Base-by-base conservation (phyloP, 2,329 filamentous ascomycete species). In the Stachybotrys elegans region DNA sequence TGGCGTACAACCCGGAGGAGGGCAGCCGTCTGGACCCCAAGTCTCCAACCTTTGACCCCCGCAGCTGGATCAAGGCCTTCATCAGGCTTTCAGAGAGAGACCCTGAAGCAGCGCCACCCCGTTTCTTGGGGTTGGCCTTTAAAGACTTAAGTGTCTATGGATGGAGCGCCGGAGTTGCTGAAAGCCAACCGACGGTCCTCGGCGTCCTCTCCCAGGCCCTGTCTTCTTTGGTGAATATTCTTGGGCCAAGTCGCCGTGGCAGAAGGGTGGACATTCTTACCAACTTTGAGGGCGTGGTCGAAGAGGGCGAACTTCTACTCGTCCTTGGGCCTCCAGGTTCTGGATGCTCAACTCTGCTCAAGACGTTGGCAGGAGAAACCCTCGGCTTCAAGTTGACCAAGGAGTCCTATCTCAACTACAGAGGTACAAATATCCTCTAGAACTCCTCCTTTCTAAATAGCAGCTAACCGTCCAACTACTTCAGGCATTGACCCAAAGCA, bases 281-380 rank as follows among this genome's bases (percentile, higher is more conserved):
- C 1, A 40, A 54, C 6, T 61, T 61, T 6, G 57, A 61, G n/a
- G 59, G 59, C 12, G 40, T 61, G 2, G 27, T 61, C 4, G 56
- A 61, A 1, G 40, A 59, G 4, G 59, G 59, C 0, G 57, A 61
- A 37, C 21, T 61, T 39, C n/a, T 61, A 0, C 48, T 61, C 2
- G 59, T 61, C 1, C 49, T 84, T 6, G 81, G 81, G 9, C 72
- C 76, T 25, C 79, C 78, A 5, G 67, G 67, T 2, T 60, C 59
- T 29, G 78, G 78, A 14, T 79, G 76, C 52, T 73, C 71, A n/a
- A 82, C 78, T 0, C 59, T 81, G 1, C 61, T 81, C 9, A 81
- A 81, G 56, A 71, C 76, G 0, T 68, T 81, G 16, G 67, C 68
- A 0, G 73, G 73, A n/a, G 71, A 81, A 48, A 68, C 72, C 6